Base-by-base conservation (phyloP, 495 filamentous ascomycete species). In the Pyronema omphalodes region DNA sequence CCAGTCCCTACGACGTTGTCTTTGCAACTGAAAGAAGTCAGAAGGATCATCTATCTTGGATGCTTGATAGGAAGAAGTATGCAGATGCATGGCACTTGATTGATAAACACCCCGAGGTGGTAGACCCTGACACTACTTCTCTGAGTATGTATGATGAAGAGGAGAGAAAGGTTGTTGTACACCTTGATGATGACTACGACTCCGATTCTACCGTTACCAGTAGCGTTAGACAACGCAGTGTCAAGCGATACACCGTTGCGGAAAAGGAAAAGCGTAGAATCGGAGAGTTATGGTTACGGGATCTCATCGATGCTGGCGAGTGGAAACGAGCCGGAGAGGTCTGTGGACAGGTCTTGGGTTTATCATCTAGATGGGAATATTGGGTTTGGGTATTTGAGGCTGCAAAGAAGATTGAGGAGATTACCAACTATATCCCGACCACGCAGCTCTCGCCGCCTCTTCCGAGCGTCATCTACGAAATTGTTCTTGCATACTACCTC, bases 1-100 rank as follows among this genome's bases (percentile, higher is more conserved):
- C 93, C 50, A 95, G 88, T 60, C 93, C 93, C 0, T 98, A 91
- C 59, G 91, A 98, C 68, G 93, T 88, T 58, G 77, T 94, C 18
- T 71, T 94, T 52, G 83, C 86, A 0, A 82, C 89, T 0, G 86
- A 86, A 60, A 71, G 91, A 57, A 88, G 94, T 58, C 71, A 88
- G 9, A 67, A 77, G 0, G 91, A 98, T 64, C 87, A 91, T 58
- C 68, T 96, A 11, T 71, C 74, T 6, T 98, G 88, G 88, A 69
- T 95, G 1, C 67, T 91, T 8, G 80, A 84, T 40, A 85, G 80
- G 55, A 74, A 82, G 37, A 77, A 77, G 55, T 93, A 91, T 59
- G 76, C 84, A 60, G 72, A 87, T 53, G 86, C 87, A 14, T 98
- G 91, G 91, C 79, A 83, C 50, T 71, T 95, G 18, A 67, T 96